A percentile compares a stretch with the other conserved stretches of the same genome.
Evolutionary conservation across 2,329 filamentous ascomycete species (phyloP).

Genomic region (Thielaviopsis musarum): DNA sequence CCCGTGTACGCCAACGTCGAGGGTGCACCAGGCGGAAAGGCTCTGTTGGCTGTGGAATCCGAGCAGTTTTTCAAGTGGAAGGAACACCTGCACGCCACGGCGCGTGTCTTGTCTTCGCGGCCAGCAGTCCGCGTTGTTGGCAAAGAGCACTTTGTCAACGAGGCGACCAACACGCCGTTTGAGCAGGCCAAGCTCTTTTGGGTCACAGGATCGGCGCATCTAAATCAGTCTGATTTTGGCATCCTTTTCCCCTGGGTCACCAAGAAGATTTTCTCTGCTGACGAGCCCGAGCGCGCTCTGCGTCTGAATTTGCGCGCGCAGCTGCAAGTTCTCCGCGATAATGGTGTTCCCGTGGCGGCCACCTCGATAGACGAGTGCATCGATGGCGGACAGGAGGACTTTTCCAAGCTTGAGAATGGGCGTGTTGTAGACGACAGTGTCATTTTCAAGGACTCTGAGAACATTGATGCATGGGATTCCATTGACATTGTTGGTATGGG

Average conservation of each 20-base stretch:
- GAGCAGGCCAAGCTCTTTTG: slow-evolving; percentile 56
- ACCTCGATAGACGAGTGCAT: slow-evolving; percentile 32
- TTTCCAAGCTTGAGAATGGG: slow-evolving; percentile 14
- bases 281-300: slow-evolving; percentile 40
- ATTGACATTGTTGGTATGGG: slow-evolving; percentile 10
- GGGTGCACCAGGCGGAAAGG: slow-evolving; percentile 36
- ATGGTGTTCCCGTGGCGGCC: slow-evolving; percentile 30
- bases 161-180: slow-evolving; percentile 17
- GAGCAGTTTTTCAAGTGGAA: slow-evolving; percentile 67
- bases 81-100: slow-evolving; percentile 53
- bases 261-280: slow-evolving; percentile 37
- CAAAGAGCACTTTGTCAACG: slow-evolving; percentile 20
- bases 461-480: slow-evolving; percentile 2
- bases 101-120: slow-evolving; percentile 43
- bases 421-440: slow-evolving; percentile 25
- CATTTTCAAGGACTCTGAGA: slow-evolving; percentile 29
- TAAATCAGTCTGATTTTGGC: slow-evolving; percentile 72
- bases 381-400: slow-evolving; percentile 22
- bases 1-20: slow-evolving; percentile 43
- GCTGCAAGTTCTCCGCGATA: slow-evolving; percentile 37
- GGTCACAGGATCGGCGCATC: slow-evolving; percentile 54
- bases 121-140: slow-evolving; percentile 28
- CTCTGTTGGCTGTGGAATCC: slow-evolving; percentile 54
- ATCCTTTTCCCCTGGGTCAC: slow-evolving; percentile 61
- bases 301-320: slow-evolving; percentile 42